These are phyloP conservation scores for Aspergillus persii DNA, from an alignment of 2,329 filamentous ascomycete genomes.

Conservation along the genomic window DNA sequence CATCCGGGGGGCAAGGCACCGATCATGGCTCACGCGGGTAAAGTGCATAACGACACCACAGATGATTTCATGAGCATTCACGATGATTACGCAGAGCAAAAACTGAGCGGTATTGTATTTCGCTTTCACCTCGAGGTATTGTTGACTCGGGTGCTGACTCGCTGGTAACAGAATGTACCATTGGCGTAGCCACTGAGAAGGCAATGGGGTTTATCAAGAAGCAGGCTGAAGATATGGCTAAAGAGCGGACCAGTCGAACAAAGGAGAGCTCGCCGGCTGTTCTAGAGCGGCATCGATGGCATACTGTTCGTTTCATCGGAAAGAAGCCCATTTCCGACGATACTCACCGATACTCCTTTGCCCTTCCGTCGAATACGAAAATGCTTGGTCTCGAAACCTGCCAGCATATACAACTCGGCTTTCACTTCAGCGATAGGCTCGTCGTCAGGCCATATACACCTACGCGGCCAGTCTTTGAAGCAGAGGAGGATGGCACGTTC, in stretches of 20 bases:
- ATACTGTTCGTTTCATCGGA: constrained; percentile 24
- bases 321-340: constrained; percentile 46
- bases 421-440: constrained; percentile 53
- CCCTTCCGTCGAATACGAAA: constrained; percentile 32
- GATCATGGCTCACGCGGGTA: constrained; percentile 51
- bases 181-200: too few species aligned
- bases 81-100: constrained; percentile 51
- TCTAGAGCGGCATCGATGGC: too few species aligned
- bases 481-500: constrained; percentile 46
- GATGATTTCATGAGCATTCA: constrained; percentile 53
- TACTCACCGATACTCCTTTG: constrained; percentile 15
- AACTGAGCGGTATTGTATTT: constrained; percentile 18
- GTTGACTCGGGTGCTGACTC: too few species aligned
- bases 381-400: constrained; percentile 34
- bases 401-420: constrained; percentile 54
- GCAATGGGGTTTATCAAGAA: too few species aligned
- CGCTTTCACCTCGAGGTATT: too few species aligned
- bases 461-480: constrained; percentile 43
- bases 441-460: constrained; percentile 54
- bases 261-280: too few species aligned
- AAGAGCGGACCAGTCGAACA: too few species aligned
- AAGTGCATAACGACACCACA: constrained; percentile 49
- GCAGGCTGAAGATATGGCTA: too few species aligned
- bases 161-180: too few species aligned
- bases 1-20: constrained; percentile 51